Evolutionary conservation across 2,329 filamentous ascomycete genomes (phyloP), one percentile per base, ranked within the genome.

Genomic region (Coleophoma eucalyptorum): DNA sequence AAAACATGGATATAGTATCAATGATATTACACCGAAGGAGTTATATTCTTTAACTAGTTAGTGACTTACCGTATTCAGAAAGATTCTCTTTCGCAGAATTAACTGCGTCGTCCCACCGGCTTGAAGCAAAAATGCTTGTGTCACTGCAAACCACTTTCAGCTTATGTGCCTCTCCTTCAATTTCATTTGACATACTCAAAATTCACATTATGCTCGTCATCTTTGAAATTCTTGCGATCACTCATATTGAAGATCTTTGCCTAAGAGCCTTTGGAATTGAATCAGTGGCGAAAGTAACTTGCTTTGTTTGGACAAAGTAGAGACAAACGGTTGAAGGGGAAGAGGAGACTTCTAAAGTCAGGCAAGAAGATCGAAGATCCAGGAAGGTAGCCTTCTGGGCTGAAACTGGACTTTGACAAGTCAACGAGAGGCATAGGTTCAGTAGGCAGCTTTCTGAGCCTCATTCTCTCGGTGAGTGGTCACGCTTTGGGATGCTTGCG

Each of bases 201-300:
- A 42, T 57, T 50, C n/a, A 57, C 46, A 37, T 53, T 50, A 26
- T 55, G 32, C 48, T 57, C 55, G 42, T 57, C 55, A 32, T 51
- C 51, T 20, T 40, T 19, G 16, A 32, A 26, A n/a, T 6, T 20
- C 12, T 47, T 40, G 37, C 38, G 47, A 16, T 46, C 37, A 8
- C 32, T 43, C 45, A 51, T 51, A 31, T 20, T 34, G 5, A 16
- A 40, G 19, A 52, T 37, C 19, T 32, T 45, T 16, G 21, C 18
- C 13, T 43, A 19, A 33, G 13, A 40, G 37, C 15, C 15, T 48
- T 15, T 15, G 18, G 40, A 43, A 19, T 40, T 37, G 13, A 20
- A 32, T 21, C 26, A 18, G 37, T 7, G 40, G 31, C 26, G 26
- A 26, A 26, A 26, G 26, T 26, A 6, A 26, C 26, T 26, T 19